Evolutionary conservation across 352 stramenopile genomes (phyloP).

Genomic region (Blastocystis sp.): DNA sequence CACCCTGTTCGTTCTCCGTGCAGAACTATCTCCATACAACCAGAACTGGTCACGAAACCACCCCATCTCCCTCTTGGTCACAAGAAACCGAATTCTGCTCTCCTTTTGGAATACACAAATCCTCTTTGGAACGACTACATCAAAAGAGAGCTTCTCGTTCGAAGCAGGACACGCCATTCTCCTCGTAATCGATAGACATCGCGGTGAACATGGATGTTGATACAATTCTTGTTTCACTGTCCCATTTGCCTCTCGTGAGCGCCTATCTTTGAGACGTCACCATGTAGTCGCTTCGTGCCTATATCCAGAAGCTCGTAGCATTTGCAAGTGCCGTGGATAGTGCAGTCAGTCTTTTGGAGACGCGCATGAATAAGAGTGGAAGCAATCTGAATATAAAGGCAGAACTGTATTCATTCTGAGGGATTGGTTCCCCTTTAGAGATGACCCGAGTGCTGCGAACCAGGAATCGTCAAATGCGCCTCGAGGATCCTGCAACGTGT

Average conservation of each 20-base stretch:
- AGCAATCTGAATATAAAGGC: neutral
- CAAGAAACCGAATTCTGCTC: too few relatives aligned
- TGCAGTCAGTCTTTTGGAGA: conserved; percentile 51
- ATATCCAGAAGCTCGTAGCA: neutral
- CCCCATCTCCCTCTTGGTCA: too few relatives aligned
- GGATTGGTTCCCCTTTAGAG: neutral
- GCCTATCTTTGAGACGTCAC: neutral
- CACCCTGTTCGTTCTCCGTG: too few relatives aligned
- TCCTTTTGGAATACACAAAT: too few relatives aligned
- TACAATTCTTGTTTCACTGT: conserved; percentile 51
- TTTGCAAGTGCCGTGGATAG: conserved; percentile 50
- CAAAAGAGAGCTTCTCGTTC: too few relatives aligned
- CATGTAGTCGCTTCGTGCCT: neutral
- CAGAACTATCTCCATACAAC: too few relatives aligned
- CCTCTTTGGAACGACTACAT: too few relatives aligned
- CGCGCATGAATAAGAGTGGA: neutral
- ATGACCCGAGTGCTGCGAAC: neutral
- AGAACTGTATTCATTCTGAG: neutral
- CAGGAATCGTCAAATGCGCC: neutral
- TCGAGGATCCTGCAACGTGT: neutral
- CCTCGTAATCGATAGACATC: neutral
- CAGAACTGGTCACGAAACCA: too few relatives aligned
- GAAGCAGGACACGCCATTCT: too few relatives aligned
- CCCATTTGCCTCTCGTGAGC: conserved; percentile 22
- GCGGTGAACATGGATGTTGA: conserved; percentile 23